phyloP scores from a whole-genome alignment of 139 green algal species.

The Yamagishiella unicocca region DNA sequence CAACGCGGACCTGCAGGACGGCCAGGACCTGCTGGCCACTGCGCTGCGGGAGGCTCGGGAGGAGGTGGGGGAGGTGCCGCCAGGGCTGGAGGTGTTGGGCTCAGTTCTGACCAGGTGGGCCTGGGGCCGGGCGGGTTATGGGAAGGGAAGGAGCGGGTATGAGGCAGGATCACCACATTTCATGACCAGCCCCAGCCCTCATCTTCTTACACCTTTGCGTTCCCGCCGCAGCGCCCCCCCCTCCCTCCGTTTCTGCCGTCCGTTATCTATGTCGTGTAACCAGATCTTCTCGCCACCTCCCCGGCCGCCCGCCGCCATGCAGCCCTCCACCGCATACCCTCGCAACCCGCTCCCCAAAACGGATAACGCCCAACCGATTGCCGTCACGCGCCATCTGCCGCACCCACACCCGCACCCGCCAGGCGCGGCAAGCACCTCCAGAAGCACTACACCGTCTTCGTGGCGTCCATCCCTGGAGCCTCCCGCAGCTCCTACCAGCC shows the following conservation, averaged over 20 bases:
- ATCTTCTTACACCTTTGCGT: no score
- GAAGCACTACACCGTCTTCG: slow-evolving; percentile 80
- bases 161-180: neutral
- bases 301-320: no score
- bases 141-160: neutral
- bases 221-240: no score
- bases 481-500: slow-evolving; percentile 41
- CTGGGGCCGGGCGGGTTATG: neutral
- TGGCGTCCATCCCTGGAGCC: neutral
- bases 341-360: no score
- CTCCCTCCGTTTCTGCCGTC: no score
- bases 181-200: no score
- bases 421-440: slow-evolving; percentile 79
- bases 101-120: slow-evolving; percentile 47
- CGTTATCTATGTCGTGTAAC: no score
- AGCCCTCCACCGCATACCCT: no score
- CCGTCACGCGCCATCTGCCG: no score
- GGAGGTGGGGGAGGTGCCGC: slow-evolving; percentile 55
- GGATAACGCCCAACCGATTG: no score
- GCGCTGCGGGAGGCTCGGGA: slow-evolving; percentile 68
- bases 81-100: slow-evolving; percentile 1
- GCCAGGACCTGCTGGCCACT: slow-evolving; percentile 65
- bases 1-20: slow-evolving; percentile 75
- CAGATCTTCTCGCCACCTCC: no score
- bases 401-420: no score